phyloP scores from a whole-genome alignment of 2,329 filamentous ascomycete species.

The Aureobasidium uvarum region DNA sequence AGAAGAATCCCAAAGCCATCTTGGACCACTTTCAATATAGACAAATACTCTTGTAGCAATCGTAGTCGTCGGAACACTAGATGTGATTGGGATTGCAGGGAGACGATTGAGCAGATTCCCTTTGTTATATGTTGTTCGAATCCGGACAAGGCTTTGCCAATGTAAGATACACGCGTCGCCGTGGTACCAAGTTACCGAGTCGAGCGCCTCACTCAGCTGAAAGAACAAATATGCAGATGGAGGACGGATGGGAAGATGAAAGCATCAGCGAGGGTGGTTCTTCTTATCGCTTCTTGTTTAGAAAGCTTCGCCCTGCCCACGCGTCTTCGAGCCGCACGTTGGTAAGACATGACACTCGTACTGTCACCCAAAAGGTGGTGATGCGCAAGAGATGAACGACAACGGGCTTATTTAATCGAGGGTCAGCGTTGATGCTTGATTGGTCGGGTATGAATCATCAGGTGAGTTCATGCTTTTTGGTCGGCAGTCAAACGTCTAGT shows the following conservation, averaged over 20 bases:
- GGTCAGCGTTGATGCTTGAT: neutral
- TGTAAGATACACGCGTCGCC: constrained; percentile 13
- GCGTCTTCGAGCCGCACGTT: constrained; percentile 4
- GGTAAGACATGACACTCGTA: neutral
- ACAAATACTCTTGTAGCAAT: neutral
- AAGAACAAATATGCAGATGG: neutral
- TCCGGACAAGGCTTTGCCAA: constrained; percentile 13
- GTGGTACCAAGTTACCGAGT: constrained; percentile 3
- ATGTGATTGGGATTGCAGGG: neutral
- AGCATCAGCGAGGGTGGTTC: neutral
- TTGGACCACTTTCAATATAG: neutral
- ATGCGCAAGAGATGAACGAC: neutral
- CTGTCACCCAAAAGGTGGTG: neutral
- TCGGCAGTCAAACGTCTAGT: neutral
- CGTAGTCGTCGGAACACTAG: neutral
- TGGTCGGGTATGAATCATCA: constrained; percentile 8
- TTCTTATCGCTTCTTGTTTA: neutral
- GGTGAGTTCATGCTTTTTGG: neutral
- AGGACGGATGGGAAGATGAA: neutral
- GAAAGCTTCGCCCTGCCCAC: neutral
- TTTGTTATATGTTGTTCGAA: constrained; percentile 1
- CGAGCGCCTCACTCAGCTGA: constrained; percentile 14
- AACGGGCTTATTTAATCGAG: constrained; percentile 5
- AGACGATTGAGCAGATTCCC: neutral
- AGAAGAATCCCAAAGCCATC: neutral